phyloP scores from a whole-genome alignment of 768 basidiomycete genomes.

The Chlorophyllum brunneum region DNA sequence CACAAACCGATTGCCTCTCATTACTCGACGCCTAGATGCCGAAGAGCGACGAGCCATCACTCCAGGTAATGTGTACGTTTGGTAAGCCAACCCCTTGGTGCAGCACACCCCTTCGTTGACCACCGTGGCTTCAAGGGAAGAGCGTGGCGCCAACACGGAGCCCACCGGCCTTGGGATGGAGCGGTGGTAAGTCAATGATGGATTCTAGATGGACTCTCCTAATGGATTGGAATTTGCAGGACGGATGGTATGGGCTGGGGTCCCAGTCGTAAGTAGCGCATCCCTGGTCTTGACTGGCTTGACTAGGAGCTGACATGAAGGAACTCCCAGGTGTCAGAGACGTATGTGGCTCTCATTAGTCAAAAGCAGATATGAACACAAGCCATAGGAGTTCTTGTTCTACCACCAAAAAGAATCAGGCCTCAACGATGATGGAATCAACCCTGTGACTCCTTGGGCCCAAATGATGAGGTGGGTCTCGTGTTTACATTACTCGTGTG shows the following conservation, averaged over 20 bases:
- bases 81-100: slow-evolving; percentile 30
- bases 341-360: slow-evolving; percentile 28
- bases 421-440: slow-evolving; percentile 47
- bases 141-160: slow-evolving; percentile 80
- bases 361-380: slow-evolving; percentile 6
- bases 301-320: background rate
- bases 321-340: slow-evolving; percentile 44
- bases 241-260: slow-evolving; percentile 79
- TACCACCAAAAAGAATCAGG: slow-evolving; percentile 80
- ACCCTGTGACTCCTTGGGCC: slow-evolving; percentile 70
- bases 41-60: slow-evolving; percentile 73
- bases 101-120: background rate
- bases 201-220: background rate
- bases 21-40: slow-evolving; percentile 77
- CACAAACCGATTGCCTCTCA: slow-evolving; percentile 62
- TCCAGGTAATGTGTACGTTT: slow-evolving; percentile 81
- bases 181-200: slow-evolving; percentile 49
- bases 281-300: background rate
- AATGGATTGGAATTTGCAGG: slow-evolving; percentile 22
- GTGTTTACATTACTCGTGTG: slow-evolving; percentile 1
- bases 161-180: slow-evolving; percentile 84
- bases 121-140: slow-evolving; percentile 47
- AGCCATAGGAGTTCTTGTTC: slow-evolving; percentile 70
- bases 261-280: slow-evolving; percentile 54
- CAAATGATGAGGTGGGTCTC: slow-evolving; percentile 61